Evolutionary conservation across 2,329 filamentous ascomycete species (phyloP), one percentile per base, ranked within the genome.

Genomic region (Cladophialophora chaetospira): DNA sequence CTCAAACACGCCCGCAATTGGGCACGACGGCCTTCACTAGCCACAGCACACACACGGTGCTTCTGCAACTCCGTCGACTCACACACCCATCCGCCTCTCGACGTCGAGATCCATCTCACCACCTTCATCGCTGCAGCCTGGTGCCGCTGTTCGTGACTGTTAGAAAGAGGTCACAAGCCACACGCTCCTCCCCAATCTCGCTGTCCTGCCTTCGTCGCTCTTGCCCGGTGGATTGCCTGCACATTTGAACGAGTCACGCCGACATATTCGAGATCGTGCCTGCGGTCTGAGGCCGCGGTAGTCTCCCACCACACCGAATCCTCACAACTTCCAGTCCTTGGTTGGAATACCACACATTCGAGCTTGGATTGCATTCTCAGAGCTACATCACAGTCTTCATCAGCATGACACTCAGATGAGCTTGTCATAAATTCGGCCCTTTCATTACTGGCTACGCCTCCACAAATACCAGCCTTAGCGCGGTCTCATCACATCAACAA

Each of bases 371-470:
- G 54, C 54, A 57, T 60, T 45, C 49, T 26, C 33, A 52, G 19
- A 31, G 23, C 28, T 51, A 50, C 58, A 60, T 60, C 42, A 50
- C 53, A 33, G 44, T 53, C 42, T 26, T 28, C 38, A 53, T 44
- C 51, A 54, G 42, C 55, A 58, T 54, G 42, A 38, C 48, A 53
- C 36, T 57, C 58, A 53, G 54, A 60, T 60, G 58, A 60, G 33
- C 53, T 50, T 19, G 26, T 54, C 47, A 47, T 36, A 35, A 47
- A n/a, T n/a, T 38, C 26, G 42, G 29, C 44, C 28, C 23, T 23
- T 48, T 33, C 40, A n/a, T 48, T 19, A 40, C 44, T 43, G 29
- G 43, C 52, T 40, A 26, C 28, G 40, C 31, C 53, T 36, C 26
- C 38, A 33, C 47, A 55, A 29, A 36, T 36, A 26, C 45, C 46